Base-by-base conservation (phyloP, 176 grass and related monocot species). In the Cymbopogon citratus region DNA sequence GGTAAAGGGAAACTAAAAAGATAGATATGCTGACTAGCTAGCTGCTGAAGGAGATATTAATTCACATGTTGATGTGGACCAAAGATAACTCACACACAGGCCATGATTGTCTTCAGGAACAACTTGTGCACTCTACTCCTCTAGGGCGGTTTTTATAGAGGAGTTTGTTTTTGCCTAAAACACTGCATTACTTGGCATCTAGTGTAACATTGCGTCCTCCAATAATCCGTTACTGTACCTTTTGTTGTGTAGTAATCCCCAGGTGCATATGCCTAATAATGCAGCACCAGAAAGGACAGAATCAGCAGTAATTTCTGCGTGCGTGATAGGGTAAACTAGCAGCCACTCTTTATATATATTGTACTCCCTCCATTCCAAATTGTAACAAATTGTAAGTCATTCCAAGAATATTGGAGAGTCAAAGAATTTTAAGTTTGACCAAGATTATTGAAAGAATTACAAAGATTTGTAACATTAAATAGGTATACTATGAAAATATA, bases 1-100 rank as follows among this genome's bases (percentile, higher is more conserved):
- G 69, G 36, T 84, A 75, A 88, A 74, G 87, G 62, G 69, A 49
- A 38, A 80, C 75, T 84, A 38, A 18, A 74, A 60, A 74, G 73
- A 71, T 82, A 44, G 14, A 66, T 75, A 7, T 80, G 69, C 62
- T 84, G 62, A 69, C 76, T 84, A 80, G 57, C 75, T n/a, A n/a
- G 31, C 31, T 63, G 63, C 76, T 74, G 61, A 48, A 73, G 57
- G 48, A 84, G 69, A 88, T 80, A 84, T 84, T 60, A 60, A 80
- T 80, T 69, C 66, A 84, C 76, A 13, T 49, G 61, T 43, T 14
- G 43, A 80, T 80, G 81, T 84, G 75, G 69, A 62, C 59, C 35
- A 67, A 73, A 74, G 74, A 66, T 73, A 29, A 40, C 75, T 79
- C 85, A 9, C 25, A 9, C 25, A 57, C 27, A 15, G 13, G 61